phyloP scores from a whole-genome alignment of 1,284 basidiomycete genomes.

The Apiotrichum brassicae region DNA sequence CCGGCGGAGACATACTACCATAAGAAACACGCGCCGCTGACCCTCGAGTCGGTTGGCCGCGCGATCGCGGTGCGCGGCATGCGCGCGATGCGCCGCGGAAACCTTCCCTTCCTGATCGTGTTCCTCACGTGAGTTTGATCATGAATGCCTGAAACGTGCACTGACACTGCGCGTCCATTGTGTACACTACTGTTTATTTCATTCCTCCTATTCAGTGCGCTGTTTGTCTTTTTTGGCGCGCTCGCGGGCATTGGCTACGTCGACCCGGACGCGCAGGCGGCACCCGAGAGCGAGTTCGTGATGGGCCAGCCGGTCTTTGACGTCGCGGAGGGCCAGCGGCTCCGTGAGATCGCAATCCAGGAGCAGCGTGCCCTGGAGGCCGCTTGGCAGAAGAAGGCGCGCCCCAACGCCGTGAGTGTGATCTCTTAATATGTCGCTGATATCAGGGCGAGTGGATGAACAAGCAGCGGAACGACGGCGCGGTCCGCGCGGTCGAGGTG shows the following conservation, averaged over 20 bases:
- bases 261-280: slow-evolving; percentile 20
- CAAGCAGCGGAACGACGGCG: slow-evolving; percentile 37
- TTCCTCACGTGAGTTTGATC: slow-evolving; percentile 31
- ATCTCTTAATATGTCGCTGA: background rate
- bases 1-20: too few relatives aligned
- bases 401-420: slow-evolving; percentile 44
- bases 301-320: slow-evolving; percentile 36
- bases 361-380: slow-evolving; percentile 39
- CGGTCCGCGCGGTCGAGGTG: slow-evolving; percentile 8
- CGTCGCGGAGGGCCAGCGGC: slow-evolving; percentile 14
- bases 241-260: slow-evolving; percentile 44
- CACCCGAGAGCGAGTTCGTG: slow-evolving; percentile 19
- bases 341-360: slow-evolving; percentile 24
- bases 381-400: slow-evolving; percentile 36
- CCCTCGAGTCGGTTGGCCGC: slow-evolving; percentile 19
- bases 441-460: slow-evolving; percentile 44
- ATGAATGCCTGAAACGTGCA: too few relatives aligned
- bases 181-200: too few relatives aligned
- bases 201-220: slow-evolving; percentile 41
- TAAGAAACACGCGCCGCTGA: too few relatives aligned
- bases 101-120: slow-evolving; percentile 34
- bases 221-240: slow-evolving; percentile 44
- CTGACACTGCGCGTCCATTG: too few relatives aligned
- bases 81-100: slow-evolving; percentile 27
- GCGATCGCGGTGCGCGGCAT: slow-evolving; percentile 25